Percentiles rank a stretch among this genome's conserved stretches.
These are phyloP conservation scores for Anacardium occidentale DNA, from an alignment of 345 rosid genomes.

Conservation along the genomic window DNA sequence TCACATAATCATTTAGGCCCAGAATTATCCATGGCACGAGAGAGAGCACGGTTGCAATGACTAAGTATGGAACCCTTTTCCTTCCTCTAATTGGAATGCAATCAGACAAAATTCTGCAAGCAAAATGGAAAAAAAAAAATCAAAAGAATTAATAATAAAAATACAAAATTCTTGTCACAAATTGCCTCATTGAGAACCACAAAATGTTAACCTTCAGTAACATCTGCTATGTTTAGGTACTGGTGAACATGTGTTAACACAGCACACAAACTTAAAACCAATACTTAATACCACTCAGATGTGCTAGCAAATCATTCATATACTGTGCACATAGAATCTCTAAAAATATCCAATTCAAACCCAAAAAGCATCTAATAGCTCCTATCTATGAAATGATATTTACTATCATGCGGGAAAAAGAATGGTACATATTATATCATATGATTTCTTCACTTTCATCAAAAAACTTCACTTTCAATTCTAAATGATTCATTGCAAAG, in stretches of 20 bases:
- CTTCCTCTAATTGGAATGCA: constrained; percentile 85
- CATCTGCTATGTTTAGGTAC: not conserved
- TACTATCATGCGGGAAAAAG: not conserved
- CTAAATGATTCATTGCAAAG: constrained; percentile 2
- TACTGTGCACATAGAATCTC: not conserved
- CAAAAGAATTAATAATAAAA: constrained; percentile 9
- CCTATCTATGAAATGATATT: not conserved
- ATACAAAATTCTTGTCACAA: not conserved
- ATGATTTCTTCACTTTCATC: not conserved
- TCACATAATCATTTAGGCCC: constrained; percentile 48
- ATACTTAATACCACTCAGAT: not conserved
- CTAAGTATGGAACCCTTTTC: constrained; percentile 82
- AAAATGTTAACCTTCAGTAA: not conserved
- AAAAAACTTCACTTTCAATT: not conserved
- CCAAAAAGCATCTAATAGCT: not conserved
- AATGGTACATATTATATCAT: not conserved
- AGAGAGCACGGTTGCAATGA: constrained; percentile 71
- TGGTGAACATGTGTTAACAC: not conserved
- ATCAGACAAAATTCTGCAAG: constrained; percentile 79
- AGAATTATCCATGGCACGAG: constrained; percentile 88
- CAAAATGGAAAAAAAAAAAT: constrained; percentile 11
- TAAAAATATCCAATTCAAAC: not conserved
- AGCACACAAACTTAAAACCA: not conserved
- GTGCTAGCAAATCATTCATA: not conserved
- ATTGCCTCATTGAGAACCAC: not conserved